Conservation (phyloP, 2,329 filamentous ascomycete genomes). For the Phialophora macrospora region DNA sequence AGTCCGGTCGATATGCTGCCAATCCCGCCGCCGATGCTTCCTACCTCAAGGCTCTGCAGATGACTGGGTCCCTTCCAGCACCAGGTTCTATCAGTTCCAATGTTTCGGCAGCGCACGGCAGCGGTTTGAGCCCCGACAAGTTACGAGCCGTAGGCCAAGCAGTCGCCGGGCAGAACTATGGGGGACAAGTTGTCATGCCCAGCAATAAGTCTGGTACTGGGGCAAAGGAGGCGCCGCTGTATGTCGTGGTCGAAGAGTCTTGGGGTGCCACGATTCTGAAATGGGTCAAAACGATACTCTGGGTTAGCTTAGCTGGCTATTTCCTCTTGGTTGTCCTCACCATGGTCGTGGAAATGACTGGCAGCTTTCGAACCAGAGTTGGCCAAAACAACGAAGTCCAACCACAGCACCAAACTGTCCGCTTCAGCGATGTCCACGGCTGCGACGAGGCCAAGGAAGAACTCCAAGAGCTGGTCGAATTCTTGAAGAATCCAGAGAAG, state of each 20-base stretch:
- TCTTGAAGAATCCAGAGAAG: constrained; percentile 87
- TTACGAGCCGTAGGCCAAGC: constrained; percentile 81
- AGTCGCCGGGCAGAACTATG: constrained; percentile 70
- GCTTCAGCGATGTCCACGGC: constrained; percentile 92
- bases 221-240: constrained; percentile 81
- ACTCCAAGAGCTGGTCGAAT: constrained; percentile 94
- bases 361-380: constrained; percentile 68
- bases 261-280: constrained; percentile 79
- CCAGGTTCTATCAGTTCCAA: constrained; percentile 34
- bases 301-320: constrained; percentile 79
- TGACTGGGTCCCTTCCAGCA: constrained; percentile 54
- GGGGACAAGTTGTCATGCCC: constrained; percentile 58
- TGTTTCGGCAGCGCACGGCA: constrained; percentile 3
- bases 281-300: constrained; percentile 85
- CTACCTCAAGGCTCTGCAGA: constrained; percentile 75
- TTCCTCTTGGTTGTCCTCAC: constrained; percentile 78
- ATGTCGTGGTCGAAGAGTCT: constrained; percentile 94
- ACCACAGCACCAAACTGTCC: constrained; percentile 86
- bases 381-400: constrained; percentile 80
- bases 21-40: constrained; percentile 77
- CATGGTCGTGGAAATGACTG: constrained; percentile 79
- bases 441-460: constrained; percentile 99
- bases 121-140: constrained; percentile 62
- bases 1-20: constrained; percentile 80
- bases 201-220: constrained; percentile 64